A percentile compares a stretch with the other conserved stretches of the same genome.
Conservation (phyloP, 768 basidiomycete genomes). For the Mycena crocata region DNA sequence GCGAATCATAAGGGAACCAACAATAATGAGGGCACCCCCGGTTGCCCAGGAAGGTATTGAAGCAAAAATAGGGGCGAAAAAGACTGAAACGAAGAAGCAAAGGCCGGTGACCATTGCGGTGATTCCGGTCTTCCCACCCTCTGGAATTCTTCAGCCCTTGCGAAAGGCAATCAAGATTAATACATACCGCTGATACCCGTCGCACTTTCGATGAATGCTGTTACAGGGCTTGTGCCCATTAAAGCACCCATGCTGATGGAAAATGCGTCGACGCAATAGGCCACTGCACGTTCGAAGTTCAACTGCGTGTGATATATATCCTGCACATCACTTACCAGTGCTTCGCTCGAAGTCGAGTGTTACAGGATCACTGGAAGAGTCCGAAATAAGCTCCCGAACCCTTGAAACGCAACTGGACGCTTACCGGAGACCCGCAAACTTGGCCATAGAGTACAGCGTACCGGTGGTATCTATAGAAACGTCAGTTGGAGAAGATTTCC, state of each 20-base stretch:
- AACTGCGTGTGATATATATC: too few relatives aligned
- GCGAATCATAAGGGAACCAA: constrained; percentile 90
- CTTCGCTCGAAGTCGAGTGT: constrained; percentile 92
- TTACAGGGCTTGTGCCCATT: constrained; percentile 84
- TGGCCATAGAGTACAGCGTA: constrained; percentile 91
- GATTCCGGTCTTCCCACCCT: constrained; percentile 91
- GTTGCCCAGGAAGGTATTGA: constrained; percentile 91
- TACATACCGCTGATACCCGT: constrained; percentile 78
- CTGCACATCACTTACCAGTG: too few relatives aligned
- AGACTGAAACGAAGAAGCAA: constrained; percentile 85
- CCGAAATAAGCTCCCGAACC: too few relatives aligned
- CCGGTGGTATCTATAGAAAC: constrained; percentile 64
- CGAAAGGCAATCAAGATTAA: neutral
- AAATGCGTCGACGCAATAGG: constrained; percentile 87
- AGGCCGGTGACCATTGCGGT: constrained; percentile 80
- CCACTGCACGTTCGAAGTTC: too few relatives aligned
- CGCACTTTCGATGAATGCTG: constrained; percentile 85
- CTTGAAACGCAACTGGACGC: too few relatives aligned
- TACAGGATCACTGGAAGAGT: too few relatives aligned
- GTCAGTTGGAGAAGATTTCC: neutral
- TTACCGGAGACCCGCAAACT: constrained; percentile 89
- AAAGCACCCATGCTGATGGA: constrained; percentile 85
- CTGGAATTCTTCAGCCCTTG: constrained; percentile 44
- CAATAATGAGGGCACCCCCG: constrained; percentile 86
- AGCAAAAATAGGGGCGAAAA: constrained; percentile 91